phyloP scores from a whole-genome alignment of 495 filamentous ascomycete genomes.

The Sporormia fimetaria region DNA sequence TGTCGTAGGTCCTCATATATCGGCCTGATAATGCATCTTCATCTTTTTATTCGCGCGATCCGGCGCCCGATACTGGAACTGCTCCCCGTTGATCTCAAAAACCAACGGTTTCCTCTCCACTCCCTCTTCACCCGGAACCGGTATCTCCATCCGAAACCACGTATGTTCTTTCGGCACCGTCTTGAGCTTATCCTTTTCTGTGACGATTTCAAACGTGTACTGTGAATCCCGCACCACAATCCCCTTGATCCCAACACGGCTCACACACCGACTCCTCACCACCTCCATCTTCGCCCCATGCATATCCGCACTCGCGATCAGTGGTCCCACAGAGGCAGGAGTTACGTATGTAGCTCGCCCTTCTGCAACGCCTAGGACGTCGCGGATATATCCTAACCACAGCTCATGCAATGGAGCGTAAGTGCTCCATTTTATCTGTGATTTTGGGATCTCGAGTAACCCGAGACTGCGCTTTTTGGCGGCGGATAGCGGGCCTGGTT shows the following conservation, averaged over 20 bases:
- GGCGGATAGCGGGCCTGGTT: conserved; percentile 66
- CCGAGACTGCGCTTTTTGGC: conserved; percentile 60
- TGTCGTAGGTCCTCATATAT: conserved; percentile 8
- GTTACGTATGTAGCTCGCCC: conserved; percentile 33
- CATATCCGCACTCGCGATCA: conserved; percentile 72
- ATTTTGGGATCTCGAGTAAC: conserved; percentile 60
- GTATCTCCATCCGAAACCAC: conserved; percentile 67
- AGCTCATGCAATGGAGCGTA: conserved; percentile 66
- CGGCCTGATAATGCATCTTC: conserved; percentile 41
- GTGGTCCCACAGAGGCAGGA: conserved; percentile 45
- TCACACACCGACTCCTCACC: conserved; percentile 64
- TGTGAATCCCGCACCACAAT: conserved; percentile 84
- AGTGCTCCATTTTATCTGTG: conserved; percentile 57
- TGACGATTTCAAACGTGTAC: conserved; percentile 76
- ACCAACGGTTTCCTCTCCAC: conserved; percentile 40
- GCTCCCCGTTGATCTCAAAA: conserved; percentile 80
- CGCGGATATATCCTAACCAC: conserved; percentile 76
- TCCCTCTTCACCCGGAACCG: conserved; percentile 32
- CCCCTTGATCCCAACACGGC: conserved; percentile 69
- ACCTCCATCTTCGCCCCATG: conserved; percentile 82
- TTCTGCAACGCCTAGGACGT: conserved; percentile 47
- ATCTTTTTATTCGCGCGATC: conserved; percentile 87
- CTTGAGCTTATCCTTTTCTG: conserved; percentile 48
- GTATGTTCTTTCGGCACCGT: conserved; percentile 81
- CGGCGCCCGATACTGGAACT: conserved; percentile 70